Percentiles rank a stretch among this genome's conserved stretches.
Conservation (phyloP, 371 early-diverging fungal species). For the Rhizopus sp. region DNA sequence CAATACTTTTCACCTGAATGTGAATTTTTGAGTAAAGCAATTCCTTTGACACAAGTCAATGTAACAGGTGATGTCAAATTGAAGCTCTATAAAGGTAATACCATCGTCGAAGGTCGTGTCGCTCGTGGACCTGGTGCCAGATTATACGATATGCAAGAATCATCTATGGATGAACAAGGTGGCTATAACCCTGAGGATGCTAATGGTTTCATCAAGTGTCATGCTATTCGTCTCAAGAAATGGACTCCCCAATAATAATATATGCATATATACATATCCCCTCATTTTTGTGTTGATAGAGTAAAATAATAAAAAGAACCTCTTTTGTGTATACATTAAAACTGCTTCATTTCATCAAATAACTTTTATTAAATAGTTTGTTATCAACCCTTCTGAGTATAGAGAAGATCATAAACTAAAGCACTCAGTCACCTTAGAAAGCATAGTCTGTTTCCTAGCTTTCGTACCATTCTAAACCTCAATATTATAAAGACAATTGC, state of each 20-base stretch:
- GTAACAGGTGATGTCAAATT: conserved; percentile 92
- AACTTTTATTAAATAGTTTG: too few relatives aligned
- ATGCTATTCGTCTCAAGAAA: conserved; percentile 94
- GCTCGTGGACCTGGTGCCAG: conserved; percentile 72
- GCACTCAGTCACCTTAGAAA: too few relatives aligned
- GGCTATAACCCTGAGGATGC: conserved; percentile 92
- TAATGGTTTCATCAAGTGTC: conserved; percentile 96
- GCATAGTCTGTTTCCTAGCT: too few relatives aligned
- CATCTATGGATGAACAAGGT: conserved; percentile 95
- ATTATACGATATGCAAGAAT: conserved; percentile 93
- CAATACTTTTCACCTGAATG: conserved; percentile 96
- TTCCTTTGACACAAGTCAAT: conserved; percentile 79
- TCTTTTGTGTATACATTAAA: too few relatives aligned
- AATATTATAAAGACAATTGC: too few relatives aligned
- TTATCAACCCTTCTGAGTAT: too few relatives aligned
- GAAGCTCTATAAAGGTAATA: conserved; percentile 96
- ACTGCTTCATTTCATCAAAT: too few relatives aligned
- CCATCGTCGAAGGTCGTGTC: conserved; percentile 86
- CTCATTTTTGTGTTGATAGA: too few relatives aligned
- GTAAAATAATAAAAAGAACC: too few relatives aligned
- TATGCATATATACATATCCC: too few relatives aligned
- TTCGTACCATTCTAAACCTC: too few relatives aligned
- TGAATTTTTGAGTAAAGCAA: conserved; percentile 80
- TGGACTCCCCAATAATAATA: conserved; percentile 56
- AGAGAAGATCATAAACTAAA: too few relatives aligned